A percentile compares a stretch with the other conserved stretches of the same genome.
Conservation (phyloP, 805 yeast genomes). For the Saccharomycopsis selenospora region DNA sequence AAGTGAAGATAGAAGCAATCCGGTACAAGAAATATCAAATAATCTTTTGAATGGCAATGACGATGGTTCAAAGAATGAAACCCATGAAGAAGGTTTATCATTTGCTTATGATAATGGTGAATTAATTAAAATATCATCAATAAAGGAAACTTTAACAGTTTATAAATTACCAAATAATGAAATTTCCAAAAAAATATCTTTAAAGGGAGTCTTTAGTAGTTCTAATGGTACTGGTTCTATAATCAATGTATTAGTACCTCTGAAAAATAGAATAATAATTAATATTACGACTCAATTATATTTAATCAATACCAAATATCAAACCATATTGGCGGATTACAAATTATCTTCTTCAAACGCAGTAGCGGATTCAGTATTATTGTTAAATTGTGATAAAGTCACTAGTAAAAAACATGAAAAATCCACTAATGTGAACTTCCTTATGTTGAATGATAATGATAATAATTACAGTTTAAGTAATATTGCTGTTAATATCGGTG, state of each 20-base stretch:
- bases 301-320: constrained; percentile 16
- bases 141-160: background rate
- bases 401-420: background rate
- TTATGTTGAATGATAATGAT: constrained; percentile 12
- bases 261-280: constrained; percentile 12
- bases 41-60: background rate
- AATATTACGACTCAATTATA: constrained; percentile 7
- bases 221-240: background rate
- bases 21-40: constrained; percentile 6
- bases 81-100: background rate
- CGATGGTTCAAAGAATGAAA: background rate
- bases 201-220: background rate
- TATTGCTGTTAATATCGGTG: constrained; percentile 19
- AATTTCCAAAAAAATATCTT: background rate
- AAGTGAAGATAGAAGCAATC: background rate
- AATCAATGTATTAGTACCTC: constrained; percentile 11
- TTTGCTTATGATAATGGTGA: constrained; percentile 12
- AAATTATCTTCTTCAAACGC: background rate
- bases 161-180: constrained; percentile 2
- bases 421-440: constrained; percentile 12
- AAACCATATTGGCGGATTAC: constrained; percentile 13
- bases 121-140: constrained; percentile 4
- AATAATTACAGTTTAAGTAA: constrained; percentile 16
- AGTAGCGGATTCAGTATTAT: background rate
- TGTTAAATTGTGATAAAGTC: background rate